Percentiles rank a stretch among this genome's conserved stretches.
phyloP scores from a whole-genome alignment of 2,329 filamentous ascomycete species.

The Aphanoascus verrucosus region DNA sequence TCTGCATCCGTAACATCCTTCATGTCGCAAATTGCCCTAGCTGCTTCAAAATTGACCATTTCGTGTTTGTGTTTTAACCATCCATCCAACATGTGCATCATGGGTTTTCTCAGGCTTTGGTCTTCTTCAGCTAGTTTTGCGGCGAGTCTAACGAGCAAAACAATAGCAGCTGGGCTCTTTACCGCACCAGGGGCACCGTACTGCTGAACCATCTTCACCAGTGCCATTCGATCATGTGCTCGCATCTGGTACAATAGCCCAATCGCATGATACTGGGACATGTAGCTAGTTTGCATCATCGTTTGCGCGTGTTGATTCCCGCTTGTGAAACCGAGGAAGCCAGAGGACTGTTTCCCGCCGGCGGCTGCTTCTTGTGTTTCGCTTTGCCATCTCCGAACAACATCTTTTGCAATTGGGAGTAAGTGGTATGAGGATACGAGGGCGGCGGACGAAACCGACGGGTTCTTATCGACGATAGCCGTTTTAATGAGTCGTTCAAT shows the following conservation, averaged over 20 bases:
- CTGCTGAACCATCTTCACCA: constrained; percentile 99
- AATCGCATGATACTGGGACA: constrained; percentile 98
- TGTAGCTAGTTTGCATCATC: constrained; percentile 75
- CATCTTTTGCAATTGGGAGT: constrained; percentile 87
- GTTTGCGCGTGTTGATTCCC: constrained; percentile 57
- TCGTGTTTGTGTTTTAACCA: constrained; percentile 98
- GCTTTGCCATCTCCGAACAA: constrained; percentile 94
- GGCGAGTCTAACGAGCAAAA: constrained; percentile 85
- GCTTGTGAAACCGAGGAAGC: constrained; percentile 90
- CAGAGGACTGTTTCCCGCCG: constrained; percentile 74
- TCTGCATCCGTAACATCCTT: constrained; percentile 86
- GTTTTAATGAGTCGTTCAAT: constrained; percentile 99
- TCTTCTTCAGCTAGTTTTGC: constrained; percentile 94
- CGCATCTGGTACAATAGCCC: constrained; percentile 97
- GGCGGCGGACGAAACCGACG: constrained; percentile 90
- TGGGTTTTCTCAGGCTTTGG: constrained; percentile 74
- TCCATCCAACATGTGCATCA: constrained; percentile 93
- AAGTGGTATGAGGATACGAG: constrained; percentile 96
- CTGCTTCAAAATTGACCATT: constrained; percentile 98
- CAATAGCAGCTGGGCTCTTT: constrained; percentile 85
- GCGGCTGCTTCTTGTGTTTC: constrained; percentile 96
- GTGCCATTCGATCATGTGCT: constrained; percentile 90
- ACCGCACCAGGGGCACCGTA: constrained; percentile 84
- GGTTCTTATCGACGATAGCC: constrained; percentile 97
- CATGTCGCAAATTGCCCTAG: constrained; percentile 94